Evolutionary conservation across 371 early-diverging fungal genomes (phyloP), one percentile per base, ranked within the genome.

Genomic region (Circinella minor): DNA sequence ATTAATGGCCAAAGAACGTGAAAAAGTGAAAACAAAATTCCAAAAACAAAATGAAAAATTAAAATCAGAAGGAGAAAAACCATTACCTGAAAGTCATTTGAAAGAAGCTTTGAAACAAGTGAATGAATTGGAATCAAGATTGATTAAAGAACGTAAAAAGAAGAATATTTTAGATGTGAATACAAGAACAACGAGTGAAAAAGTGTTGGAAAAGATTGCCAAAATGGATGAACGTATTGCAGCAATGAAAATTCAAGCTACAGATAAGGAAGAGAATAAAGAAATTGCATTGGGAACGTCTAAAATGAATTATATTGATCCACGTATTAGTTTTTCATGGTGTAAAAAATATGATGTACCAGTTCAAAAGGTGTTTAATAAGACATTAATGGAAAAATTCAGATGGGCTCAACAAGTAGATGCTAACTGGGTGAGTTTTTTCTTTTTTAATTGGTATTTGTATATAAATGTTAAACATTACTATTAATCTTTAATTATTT

Each of bases 291-390:
- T 98, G 69, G 90, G 96, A n/a, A 99, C 99, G 0, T 97, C 97
- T 48, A 98, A 98, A 86, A 91, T 95, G 82, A 99, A 99, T 83
- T 99, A 99, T 81, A 96, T 98, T 71, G 99, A 99, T 76, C 99
- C 99, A 38, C 90, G 99, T 55, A 99, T 99, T 65, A 90, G 96
- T 10, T 90, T 90, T 27, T 93, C 96, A 34, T 99, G 99, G 99
- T 94, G 96, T 82, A 83, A 90, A 64, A 92, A 92, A 73, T 77
- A 93, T 73, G 83, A 89, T 60, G 96, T 99, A 5, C 97, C 98
- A 0, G 48, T 95, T 20, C 97, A 95, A 65, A 98, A 96, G 82
- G 93, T 98, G 48, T 97, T 98, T 73, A 93, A 89, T 81, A 91
- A 91, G 77, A 93, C 93, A 1, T 78, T 98, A 72, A 78, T 93